These are phyloP conservation scores for Furcasterigmium furcatum DNA, from an alignment of 2,329 filamentous ascomycete species.

Conservation along the genomic window DNA sequence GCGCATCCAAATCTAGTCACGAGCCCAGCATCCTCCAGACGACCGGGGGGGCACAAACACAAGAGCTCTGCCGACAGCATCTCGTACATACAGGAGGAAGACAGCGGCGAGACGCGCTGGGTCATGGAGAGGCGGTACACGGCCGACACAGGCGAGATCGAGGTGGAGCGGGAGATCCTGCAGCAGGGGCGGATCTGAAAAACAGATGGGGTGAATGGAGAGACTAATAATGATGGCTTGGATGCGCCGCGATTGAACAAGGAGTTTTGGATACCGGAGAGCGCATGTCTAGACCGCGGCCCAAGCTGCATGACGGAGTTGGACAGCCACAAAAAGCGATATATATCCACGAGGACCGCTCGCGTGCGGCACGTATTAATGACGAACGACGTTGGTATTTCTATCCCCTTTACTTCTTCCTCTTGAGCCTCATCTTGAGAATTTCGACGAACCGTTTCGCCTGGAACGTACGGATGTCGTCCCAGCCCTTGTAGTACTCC, in stretches of 20 bases:
- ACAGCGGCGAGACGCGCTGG: constrained; percentile 59
- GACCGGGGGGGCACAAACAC: constrained; percentile 42
- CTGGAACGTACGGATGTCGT: neutral
- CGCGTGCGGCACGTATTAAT: no score
- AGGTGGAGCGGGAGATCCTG: constrained; percentile 62
- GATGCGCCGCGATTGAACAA: neutral
- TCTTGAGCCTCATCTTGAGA: constrained; percentile 2
- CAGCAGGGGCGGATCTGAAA: constrained; percentile 47
- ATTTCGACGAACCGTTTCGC: constrained; percentile 1
- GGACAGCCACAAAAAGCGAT: no score
- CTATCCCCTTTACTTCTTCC: neutral
- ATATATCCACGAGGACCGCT: no score
- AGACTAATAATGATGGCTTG: no score
- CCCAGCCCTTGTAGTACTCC: constrained; percentile 1
- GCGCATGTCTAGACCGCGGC: neutral
- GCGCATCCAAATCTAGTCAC: constrained; percentile 13
- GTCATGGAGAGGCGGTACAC: constrained; percentile 67
- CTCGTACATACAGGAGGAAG: constrained; percentile 63
- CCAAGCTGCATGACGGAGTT: no score
- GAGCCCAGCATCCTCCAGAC: constrained; percentile 12
- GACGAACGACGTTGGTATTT: no score
- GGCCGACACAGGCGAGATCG: constrained; percentile 61
- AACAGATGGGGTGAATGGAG: neutral
- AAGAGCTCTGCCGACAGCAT: constrained; percentile 64
- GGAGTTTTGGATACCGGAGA: neutral